These are phyloP conservation scores for Malus hybrid DNA, from an alignment of 331 rosid genomes.

Conservation along the genomic window DNA sequence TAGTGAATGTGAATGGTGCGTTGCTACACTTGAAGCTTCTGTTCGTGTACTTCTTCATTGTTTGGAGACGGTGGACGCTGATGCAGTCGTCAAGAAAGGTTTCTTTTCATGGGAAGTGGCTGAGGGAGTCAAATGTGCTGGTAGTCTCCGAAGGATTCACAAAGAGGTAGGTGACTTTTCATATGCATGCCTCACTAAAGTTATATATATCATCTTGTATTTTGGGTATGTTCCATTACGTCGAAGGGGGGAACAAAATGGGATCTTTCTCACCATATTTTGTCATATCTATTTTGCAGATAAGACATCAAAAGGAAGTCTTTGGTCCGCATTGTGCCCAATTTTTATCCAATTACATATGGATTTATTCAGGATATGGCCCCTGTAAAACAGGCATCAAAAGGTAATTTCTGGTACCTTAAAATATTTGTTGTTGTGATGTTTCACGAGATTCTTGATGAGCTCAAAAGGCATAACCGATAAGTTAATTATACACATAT, in stretches of 20 bases:
- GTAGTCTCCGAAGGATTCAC: constrained; percentile 65
- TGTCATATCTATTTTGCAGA: constrained; percentile 37
- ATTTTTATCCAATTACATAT: constrained; percentile 64
- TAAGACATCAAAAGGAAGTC: constrained; percentile 67
- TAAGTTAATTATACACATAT: background rate
- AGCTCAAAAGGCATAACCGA: background rate
- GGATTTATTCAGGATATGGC: constrained; percentile 73
- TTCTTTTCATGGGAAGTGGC: constrained; percentile 66
- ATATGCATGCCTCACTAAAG: background rate
- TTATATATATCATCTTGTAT: constrained; percentile 1
- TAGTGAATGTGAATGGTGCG: constrained; percentile 61
- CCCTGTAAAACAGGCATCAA: constrained; percentile 64
- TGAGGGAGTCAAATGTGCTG: constrained; percentile 82
- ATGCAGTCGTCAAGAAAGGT: constrained; percentile 25
- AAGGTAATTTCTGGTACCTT: constrained; percentile 41
- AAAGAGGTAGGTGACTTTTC: constrained; percentile 61
- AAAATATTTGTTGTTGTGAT: background rate
- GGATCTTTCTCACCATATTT: constrained; percentile 6
- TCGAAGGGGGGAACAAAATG: background rate
- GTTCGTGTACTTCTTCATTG: constrained; percentile 68
- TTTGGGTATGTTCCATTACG: background rate
- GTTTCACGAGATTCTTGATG: background rate
- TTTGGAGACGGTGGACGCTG: constrained; percentile 55
- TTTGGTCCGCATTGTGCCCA: constrained; percentile 61
- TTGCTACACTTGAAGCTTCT: constrained; percentile 72